Evolutionary conservation across 192 early-diverging fungal species (phyloP), one percentile per base, ranked within the genome.

Genomic region (Diversispora epigaea): DNA sequence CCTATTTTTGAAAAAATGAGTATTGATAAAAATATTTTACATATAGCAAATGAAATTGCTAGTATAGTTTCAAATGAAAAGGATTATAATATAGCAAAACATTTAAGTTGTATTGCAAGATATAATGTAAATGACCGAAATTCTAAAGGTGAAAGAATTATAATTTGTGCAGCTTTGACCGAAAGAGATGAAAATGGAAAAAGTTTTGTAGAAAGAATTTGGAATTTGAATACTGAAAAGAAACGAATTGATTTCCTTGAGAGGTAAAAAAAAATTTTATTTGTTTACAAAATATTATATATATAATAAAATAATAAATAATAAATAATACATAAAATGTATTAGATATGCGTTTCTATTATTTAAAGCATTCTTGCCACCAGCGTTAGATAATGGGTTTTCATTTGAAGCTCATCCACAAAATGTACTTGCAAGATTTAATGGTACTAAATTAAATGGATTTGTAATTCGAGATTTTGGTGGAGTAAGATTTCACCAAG

Each of bases 381-480:
- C 89, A 21, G 79, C 80, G 6, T 65, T 89, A 14, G 70, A 82
- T 75, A 86, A 89, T 68, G 87, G 89, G 17, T 84, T 91, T 77
- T 86, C 89, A 4, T 89, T 91, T 75, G 89, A 91, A 74, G 80
- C 87, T 4, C 89, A 91, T 76, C 82, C 80, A 3, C 89, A 91
- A 60, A 91, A 91, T 76, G 85, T 79, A 45, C 62, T 91, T 60
- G 80, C 88, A 32, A 78, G 87, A 8, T 84, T 90, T 69, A 81
- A 86, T 70, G 65, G 78, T 12, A 71, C 76, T 22, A 81, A 80
- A 41, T 72, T 89, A 10, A 77, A 74, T 41, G 88, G 88, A 19
- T 91, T 91, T 78, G 79, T 89, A 47, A 82, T 87, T 55, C 86
- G 89, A 22, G 89, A 91, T 80, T 91, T 88, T 84, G 90, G 90